Percentiles rank a stretch among this genome's conserved stretches.
These are phyloP conservation scores for Aspergillus sp. DNA, from an alignment of 2,329 filamentous ascomycete species.

Conservation along the genomic window DNA sequence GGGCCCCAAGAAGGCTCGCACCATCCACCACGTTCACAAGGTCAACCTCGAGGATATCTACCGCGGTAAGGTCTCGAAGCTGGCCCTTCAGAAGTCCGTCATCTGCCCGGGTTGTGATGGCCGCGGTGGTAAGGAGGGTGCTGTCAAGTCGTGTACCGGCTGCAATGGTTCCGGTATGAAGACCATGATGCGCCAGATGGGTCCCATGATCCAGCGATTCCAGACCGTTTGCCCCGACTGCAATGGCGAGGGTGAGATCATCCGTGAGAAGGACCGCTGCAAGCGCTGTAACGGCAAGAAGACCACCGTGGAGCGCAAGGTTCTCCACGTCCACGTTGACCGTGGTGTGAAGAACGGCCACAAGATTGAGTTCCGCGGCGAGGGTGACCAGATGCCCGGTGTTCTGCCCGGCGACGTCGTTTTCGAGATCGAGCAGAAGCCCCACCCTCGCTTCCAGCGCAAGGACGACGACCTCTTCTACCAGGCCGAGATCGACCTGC, in stretches of 20 bases:
- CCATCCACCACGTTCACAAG: slow-evolving; percentile 98
- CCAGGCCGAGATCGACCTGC: slow-evolving; percentile 90
- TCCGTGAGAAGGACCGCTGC: slow-evolving; percentile 96
- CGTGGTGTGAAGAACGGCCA: slow-evolving; percentile 89
- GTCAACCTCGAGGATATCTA: slow-evolving; percentile 98
- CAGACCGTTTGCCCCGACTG: slow-evolving; percentile 99
- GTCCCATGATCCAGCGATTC: slow-evolving; percentile 99
- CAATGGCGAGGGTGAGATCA: slow-evolving; percentile 93
- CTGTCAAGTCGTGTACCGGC: slow-evolving; percentile 87
- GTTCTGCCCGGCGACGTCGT: slow-evolving; percentile 94
- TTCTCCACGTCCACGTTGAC: slow-evolving; percentile 97
- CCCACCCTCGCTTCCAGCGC: slow-evolving; percentile 90
- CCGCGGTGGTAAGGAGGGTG: slow-evolving; percentile 92
- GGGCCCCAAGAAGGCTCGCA: slow-evolving; percentile 87
- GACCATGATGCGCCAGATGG: slow-evolving; percentile 99
- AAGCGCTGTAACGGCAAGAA: slow-evolving; percentile 97
- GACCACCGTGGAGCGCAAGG: slow-evolving; percentile 95
- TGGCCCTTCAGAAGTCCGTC: slow-evolving; percentile 94
- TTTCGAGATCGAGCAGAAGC: slow-evolving; percentile 99
- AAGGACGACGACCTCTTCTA: slow-evolving; percentile 96
- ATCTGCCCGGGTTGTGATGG: slow-evolving; percentile 95
- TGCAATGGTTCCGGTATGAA: slow-evolving; percentile 98
- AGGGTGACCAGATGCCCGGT: slow-evolving; percentile 93
- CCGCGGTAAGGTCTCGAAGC: slow-evolving; percentile 94
- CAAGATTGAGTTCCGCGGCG: slow-evolving; percentile 95